A percentile compares a stretch with the other conserved stretches of the same genome.
Evolutionary conservation across 2,329 filamentous ascomycete species (phyloP).

Genomic region (Alternaria gansuensis): DNA sequence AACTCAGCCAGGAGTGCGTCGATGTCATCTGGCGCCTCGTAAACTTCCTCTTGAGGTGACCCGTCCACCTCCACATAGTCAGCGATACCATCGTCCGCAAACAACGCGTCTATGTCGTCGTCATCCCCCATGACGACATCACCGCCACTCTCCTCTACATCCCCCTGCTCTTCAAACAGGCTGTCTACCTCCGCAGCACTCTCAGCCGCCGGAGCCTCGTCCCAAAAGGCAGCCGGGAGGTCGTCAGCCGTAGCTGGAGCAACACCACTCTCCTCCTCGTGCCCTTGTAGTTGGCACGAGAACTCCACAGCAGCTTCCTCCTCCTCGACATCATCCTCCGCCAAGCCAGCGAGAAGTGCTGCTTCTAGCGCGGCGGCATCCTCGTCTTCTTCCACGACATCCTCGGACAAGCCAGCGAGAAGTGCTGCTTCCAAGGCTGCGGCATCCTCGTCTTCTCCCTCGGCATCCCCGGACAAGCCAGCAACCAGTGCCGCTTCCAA

Average conservation of each 20-base stretch:
- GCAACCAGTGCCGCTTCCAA: not conserved
- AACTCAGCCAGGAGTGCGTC: not conserved
- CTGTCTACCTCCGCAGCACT: not conserved
- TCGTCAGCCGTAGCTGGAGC: not conserved
- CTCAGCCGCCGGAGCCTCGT: not conserved
- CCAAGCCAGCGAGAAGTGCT: not conserved
- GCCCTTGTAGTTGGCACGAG: constrained; percentile 1
- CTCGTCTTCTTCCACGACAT: not conserved
- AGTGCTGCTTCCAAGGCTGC: not conserved
- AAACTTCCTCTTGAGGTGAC: not conserved
- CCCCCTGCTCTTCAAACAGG: not conserved
- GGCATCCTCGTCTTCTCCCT: not conserved
- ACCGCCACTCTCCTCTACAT: no score
- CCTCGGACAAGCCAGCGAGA: not conserved
- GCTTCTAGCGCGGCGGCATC: not conserved
- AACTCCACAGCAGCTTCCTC: not conserved
- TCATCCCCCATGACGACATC: not conserved
- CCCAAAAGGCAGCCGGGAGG: not conserved
- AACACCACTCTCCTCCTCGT: not conserved
- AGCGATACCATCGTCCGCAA: not conserved
- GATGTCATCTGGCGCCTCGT: not conserved
- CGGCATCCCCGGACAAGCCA: not conserved
- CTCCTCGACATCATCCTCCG: not conserved
- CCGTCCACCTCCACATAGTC: not conserved
- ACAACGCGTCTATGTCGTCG: not conserved